Percentiles rank a stretch among this genome's conserved stretches.
Conservation (phyloP, 169 alveolate genomes). For the Eimeria praecox region DNA sequence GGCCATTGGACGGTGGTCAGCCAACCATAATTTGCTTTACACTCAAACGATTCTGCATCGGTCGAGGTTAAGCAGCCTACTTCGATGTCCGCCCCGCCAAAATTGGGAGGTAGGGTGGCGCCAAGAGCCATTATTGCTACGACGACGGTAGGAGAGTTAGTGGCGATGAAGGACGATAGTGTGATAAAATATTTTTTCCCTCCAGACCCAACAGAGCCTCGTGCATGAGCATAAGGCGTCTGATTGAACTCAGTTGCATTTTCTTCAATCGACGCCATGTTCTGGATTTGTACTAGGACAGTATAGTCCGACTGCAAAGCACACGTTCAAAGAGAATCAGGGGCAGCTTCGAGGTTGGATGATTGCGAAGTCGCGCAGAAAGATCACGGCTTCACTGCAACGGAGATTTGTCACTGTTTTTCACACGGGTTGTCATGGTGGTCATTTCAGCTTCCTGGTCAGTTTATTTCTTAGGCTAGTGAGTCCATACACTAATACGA, state of each 20-base stretch:
- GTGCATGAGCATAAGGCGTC: slow-evolving; percentile 31
- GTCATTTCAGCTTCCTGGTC: neutral
- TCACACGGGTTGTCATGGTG: neutral
- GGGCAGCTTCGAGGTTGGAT: neutral
- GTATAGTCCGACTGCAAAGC: slow-evolving; percentile 17
- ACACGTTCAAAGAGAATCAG: neutral
- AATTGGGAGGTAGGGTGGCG: slow-evolving; percentile 4
- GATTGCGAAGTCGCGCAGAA: neutral
- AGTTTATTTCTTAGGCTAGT: neutral
- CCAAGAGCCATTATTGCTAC: slow-evolving; percentile 38
- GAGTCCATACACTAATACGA: slow-evolving; percentile 19
- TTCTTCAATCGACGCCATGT: slow-evolving; percentile 28
- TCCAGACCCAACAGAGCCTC: neutral
- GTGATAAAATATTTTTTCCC: neutral
- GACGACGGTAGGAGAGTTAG: neutral
- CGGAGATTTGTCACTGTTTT: neutral
- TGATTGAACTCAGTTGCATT: slow-evolving; percentile 7
- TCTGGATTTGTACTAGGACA: slow-evolving; percentile 58
- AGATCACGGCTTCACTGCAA: too few species aligned
- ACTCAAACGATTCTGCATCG: neutral
- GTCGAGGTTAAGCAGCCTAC: neutral
- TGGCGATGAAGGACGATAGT: neutral
- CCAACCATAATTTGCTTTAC: neutral
- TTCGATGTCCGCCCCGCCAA: slow-evolving; percentile 31
- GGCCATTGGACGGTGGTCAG: too few species aligned